phyloP scores from a whole-genome alignment of 495 filamentous ascomycete genomes.

The Penicillium manginii region DNA sequence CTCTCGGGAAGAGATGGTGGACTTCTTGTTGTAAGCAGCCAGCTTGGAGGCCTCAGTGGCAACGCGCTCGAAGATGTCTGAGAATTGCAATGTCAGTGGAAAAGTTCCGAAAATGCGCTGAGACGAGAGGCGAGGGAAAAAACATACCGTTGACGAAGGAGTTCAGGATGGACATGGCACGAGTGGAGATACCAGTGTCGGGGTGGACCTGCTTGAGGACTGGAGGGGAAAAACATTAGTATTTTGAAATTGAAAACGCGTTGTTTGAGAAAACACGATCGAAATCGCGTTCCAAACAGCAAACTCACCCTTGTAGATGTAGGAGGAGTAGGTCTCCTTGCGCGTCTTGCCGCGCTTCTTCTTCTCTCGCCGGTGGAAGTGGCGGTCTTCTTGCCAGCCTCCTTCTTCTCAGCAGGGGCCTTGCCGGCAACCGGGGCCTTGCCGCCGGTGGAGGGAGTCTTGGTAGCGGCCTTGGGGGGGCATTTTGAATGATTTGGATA shows the following conservation, averaged over 20 bases:
- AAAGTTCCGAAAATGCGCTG: conserved; percentile 7
- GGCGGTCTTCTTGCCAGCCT: conserved; percentile 97
- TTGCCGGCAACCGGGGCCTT: conserved; percentile 92
- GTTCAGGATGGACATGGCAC: conserved; percentile 99
- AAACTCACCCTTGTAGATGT: conserved; percentile 98
- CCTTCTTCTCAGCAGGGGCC: conserved; percentile 96
- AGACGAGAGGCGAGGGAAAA: conserved; percentile 2
- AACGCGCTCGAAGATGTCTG: conserved; percentile 99
- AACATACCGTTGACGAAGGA: conserved; percentile 97
- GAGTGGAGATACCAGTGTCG: conserved; percentile 99
- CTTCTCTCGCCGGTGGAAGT: conserved; percentile 93
- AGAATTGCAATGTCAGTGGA: background rate
- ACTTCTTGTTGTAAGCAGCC: conserved; percentile 99
- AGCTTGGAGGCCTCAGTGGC: conserved; percentile 99
- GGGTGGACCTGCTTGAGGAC: conserved; percentile 99
- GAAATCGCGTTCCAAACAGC: background rate
- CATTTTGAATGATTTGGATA: conserved; percentile 64
- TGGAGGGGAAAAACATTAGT: conserved; percentile 47
- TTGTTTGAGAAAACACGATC: conserved; percentile 3
- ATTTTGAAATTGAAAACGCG: conserved; percentile 4
- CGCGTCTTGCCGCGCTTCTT: conserved; percentile 99
- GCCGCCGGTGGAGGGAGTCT: conserved; percentile 95
- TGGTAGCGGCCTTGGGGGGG: conserved; percentile 91
- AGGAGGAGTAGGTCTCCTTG: conserved; percentile 99
- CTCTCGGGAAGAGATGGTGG: conserved; percentile 98